phyloP scores from a whole-genome alignment of 2,329 filamentous ascomycete species.

The Exophiala xenobiotica region DNA sequence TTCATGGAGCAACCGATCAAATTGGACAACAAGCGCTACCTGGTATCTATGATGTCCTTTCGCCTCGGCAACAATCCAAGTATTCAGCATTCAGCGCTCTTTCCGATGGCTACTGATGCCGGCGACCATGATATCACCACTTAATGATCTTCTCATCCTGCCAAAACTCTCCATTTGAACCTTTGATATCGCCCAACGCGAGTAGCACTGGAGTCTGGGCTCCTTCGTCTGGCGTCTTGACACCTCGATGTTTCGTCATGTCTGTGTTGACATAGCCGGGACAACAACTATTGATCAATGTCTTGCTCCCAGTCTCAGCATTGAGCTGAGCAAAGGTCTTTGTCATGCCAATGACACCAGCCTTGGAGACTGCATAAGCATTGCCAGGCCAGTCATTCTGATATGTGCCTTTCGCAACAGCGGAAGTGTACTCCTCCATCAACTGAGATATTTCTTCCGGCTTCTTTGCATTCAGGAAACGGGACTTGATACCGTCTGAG shows the following conservation, averaged over 20 bases:
- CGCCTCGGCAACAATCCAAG: no score
- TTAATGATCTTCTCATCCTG: slow-evolving; percentile 36
- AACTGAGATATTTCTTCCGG: slow-evolving; percentile 47
- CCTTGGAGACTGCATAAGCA: slow-evolving; percentile 51
- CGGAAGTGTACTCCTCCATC: slow-evolving; percentile 51
- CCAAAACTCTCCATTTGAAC: slow-evolving; percentile 42
- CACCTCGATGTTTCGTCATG: slow-evolving; percentile 45
- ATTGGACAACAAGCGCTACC: no score
- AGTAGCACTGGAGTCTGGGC: slow-evolving; percentile 47
- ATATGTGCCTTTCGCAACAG: slow-evolving; percentile 49
- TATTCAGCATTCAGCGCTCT: no score
- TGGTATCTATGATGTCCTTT: no score
- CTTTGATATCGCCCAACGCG: slow-evolving; percentile 42
- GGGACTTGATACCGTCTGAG: slow-evolving; percentile 42
- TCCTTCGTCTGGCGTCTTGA: slow-evolving; percentile 45
- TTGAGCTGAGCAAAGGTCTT: slow-evolving; percentile 39
- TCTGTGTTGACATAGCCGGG: slow-evolving; percentile 50
- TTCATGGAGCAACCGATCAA: no score
- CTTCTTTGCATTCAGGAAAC: slow-evolving; percentile 44
- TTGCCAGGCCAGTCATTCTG: slow-evolving; percentile 49
- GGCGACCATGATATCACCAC: slow-evolving; percentile 4
- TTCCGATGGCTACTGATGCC: no score
- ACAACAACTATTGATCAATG: slow-evolving; percentile 44
- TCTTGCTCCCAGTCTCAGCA: slow-evolving; percentile 35
- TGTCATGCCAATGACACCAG: slow-evolving; percentile 45